phyloP scores from a whole-genome alignment of 129 eudicot species.

The Cynara cardunculus region DNA sequence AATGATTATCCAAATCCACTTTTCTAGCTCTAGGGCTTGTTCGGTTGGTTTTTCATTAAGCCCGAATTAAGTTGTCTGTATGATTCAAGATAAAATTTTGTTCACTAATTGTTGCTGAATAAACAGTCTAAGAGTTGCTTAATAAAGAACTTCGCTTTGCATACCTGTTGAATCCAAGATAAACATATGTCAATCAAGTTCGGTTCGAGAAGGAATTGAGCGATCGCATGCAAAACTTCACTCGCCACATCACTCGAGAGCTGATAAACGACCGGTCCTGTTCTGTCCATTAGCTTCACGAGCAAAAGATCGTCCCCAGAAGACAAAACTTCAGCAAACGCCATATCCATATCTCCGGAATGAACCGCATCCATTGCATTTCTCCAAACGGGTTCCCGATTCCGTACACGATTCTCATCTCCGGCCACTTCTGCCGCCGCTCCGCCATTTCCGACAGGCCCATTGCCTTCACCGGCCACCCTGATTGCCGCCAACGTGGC shows the following conservation, averaged over 20 bases:
- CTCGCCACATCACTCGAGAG: conserved; percentile 67
- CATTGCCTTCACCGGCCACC: conserved; percentile 28
- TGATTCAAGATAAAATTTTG: background rate
- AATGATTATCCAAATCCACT: background rate
- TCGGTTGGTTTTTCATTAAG: background rate
- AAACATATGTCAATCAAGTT: conserved; percentile 69
- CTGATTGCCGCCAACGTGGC: conserved; percentile 89
- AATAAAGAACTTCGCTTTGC: background rate
- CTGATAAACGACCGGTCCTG: conserved; percentile 78
- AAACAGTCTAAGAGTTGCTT: no score
- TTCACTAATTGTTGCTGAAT: no score
- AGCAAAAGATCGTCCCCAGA: conserved; percentile 85
- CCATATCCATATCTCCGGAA: conserved; percentile 69
- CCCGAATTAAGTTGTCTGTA: no score
- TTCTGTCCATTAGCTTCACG: conserved; percentile 78
- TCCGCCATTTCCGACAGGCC: conserved; percentile 53
- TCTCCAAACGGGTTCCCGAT: conserved; percentile 69
- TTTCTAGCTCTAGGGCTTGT: no score
- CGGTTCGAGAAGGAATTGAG: conserved; percentile 63
- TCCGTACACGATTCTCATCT: conserved; percentile 47
- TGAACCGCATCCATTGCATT: conserved; percentile 85
- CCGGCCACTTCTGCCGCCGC: conserved; percentile 47
- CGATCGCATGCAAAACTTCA: conserved; percentile 69
- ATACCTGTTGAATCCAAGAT: conserved; percentile 97
- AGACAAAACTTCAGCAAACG: conserved; percentile 72